Evolutionary conservation across 1,284 basidiomycete genomes (phyloP).

Genomic region (Athelia psychrophila): DNA sequence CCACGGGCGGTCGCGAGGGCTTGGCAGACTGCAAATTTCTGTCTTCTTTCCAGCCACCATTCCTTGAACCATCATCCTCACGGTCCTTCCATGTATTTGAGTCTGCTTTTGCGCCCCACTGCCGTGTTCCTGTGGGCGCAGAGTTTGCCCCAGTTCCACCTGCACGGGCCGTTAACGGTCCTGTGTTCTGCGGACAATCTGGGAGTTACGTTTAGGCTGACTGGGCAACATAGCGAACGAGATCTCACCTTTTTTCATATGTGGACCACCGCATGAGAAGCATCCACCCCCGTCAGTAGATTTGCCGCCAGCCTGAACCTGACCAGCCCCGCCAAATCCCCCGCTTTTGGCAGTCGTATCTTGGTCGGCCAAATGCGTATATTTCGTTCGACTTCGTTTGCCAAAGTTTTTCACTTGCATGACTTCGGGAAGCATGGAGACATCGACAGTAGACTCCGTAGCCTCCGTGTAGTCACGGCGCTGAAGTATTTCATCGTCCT

Average conservation of each 20-base stretch:
- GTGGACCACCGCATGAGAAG: constrained; percentile 89
- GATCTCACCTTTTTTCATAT: constrained; percentile 79
- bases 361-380: constrained; percentile 93
- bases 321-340: constrained; percentile 67
- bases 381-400: constrained; percentile 89
- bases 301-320: constrained; percentile 55
- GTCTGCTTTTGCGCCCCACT: constrained; percentile 34
- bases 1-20: constrained; percentile 24
- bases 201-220: constrained; percentile 4
- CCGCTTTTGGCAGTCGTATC: constrained; percentile 74
- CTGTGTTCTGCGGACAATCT: constrained; percentile 78
- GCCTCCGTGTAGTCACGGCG: constrained; percentile 87
- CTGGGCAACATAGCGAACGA: constrained; percentile 2
- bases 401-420: constrained; percentile 99
- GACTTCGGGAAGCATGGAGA: constrained; percentile 84
- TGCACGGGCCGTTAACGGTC: constrained; percentile 36
- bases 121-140: constrained; percentile 34
- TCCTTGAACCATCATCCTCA: constrained; percentile 23
- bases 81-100: constrained; percentile 42
- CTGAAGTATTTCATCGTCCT: constrained; percentile 89
- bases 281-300: constrained; percentile 68
- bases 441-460: constrained; percentile 84
- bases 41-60: constrained; percentile 16
- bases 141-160: constrained; percentile 48
- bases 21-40: constrained; percentile 21